phyloP scores from a whole-genome alignment of 345 rosid genomes.

The Kernera saxatilis region DNA sequence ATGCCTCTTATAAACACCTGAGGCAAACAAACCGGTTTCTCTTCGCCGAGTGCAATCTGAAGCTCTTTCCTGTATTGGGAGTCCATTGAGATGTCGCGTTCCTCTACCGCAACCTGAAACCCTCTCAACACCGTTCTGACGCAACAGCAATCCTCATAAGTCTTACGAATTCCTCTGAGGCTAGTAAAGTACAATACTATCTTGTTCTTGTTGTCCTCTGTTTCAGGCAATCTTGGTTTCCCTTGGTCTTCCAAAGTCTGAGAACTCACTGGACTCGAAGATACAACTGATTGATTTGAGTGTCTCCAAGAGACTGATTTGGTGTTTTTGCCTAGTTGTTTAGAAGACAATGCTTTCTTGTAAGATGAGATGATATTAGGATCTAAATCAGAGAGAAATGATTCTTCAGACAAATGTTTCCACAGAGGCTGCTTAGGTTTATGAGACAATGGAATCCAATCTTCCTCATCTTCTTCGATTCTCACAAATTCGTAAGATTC shows the following conservation, averaged over 20 bases:
- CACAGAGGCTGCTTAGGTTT: constrained; percentile 44
- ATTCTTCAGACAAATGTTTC: constrained; percentile 67
- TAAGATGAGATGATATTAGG: constrained; percentile 54
- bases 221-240: constrained; percentile 15
- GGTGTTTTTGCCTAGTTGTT: constrained; percentile 33
- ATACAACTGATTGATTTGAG: constrained; percentile 2
- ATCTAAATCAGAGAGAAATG: constrained; percentile 56
- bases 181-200: constrained; percentile 70
- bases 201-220: constrained; percentile 28
- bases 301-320: neutral
- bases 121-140: constrained; percentile 63
- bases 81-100: constrained; percentile 84
- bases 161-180: constrained; percentile 77
- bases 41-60: constrained; percentile 31
- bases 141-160: constrained; percentile 69
- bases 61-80: constrained; percentile 60
- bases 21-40: constrained; percentile 46
- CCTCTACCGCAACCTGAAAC: constrained; percentile 56
- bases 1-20: constrained; percentile 58
- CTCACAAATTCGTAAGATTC: constrained; percentile 21
- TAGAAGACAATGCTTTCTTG: constrained; percentile 56
- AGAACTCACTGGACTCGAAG: constrained; percentile 25
- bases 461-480: constrained; percentile 15
- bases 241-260: neutral
- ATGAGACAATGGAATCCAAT: constrained; percentile 14